A percentile compares a stretch with the other conserved stretches of the same genome.
These are phyloP conservation scores for Heritiera fomes DNA, from an alignment of 345 rosid species.

Conservation along the genomic window DNA sequence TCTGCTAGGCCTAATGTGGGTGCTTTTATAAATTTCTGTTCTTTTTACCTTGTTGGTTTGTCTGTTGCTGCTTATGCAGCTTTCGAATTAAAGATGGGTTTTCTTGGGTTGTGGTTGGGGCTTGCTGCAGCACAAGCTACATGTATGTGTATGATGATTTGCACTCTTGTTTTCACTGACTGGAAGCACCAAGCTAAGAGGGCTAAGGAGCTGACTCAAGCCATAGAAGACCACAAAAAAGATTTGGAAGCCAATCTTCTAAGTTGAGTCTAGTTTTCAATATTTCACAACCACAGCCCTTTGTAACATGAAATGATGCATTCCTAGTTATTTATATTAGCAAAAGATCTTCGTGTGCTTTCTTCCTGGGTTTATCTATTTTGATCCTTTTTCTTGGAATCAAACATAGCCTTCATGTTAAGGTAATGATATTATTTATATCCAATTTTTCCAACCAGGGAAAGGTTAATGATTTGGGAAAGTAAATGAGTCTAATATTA, in stretches of 20 bases:
- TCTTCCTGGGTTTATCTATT: not conserved
- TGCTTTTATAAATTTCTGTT: constrained; percentile 29
- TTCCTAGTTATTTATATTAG: not conserved
- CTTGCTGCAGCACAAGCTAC: constrained; percentile 41
- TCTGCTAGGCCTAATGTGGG: constrained; percentile 31
- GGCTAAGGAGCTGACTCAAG: constrained; percentile 33
- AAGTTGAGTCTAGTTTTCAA: constrained; percentile 6
- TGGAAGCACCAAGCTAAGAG: constrained; percentile 35
- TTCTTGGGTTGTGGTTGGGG: constrained; percentile 32
- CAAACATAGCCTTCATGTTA: not conserved
- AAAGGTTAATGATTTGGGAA: not conserved
- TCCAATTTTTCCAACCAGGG: not conserved
- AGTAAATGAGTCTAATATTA: not conserved
- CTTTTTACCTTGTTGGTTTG: constrained; percentile 40
- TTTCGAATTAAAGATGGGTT: constrained; percentile 20
- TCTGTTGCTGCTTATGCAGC: constrained; percentile 28
- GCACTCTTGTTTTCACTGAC: constrained; percentile 31
- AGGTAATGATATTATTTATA: not conserved
- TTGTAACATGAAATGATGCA: constrained; percentile 4
- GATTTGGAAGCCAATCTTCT: constrained; percentile 31
- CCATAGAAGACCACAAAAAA: not conserved
- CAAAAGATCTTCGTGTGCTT: not conserved
- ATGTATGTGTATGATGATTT: constrained; percentile 35
- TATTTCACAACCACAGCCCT: not conserved
- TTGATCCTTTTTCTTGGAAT: not conserved